These are phyloP conservation scores for Drechslera avenae DNA, from an alignment of 2,329 filamentous ascomycete genomes.

Conservation along the genomic window DNA sequence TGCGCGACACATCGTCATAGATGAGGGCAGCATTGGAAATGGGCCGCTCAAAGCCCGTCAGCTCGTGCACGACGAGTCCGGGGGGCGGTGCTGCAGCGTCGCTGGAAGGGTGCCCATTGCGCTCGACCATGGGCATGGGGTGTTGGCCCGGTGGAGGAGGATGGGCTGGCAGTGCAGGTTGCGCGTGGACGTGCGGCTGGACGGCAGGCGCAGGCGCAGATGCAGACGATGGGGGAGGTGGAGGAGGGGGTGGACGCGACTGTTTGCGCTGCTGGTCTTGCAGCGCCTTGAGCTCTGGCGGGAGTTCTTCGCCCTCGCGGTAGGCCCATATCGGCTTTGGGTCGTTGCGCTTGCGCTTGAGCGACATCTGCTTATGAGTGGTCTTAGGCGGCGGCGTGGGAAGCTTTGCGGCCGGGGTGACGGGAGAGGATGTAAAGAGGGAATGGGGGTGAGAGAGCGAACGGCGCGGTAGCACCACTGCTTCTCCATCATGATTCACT, in stretches of 20 bases:
- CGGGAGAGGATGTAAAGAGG: conserved; percentile 35
- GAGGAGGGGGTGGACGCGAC: conserved; percentile 22
- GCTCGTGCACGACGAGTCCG: conserved; percentile 16
- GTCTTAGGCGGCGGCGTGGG: conserved; percentile 29
- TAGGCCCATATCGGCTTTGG: conserved; percentile 47
- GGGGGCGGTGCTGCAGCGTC: conserved; percentile 16
- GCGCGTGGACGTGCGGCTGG: conserved; percentile 22
- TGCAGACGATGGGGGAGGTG: too few species aligned
- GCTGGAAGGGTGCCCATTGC: conserved; percentile 25
- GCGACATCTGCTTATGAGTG: conserved; percentile 33
- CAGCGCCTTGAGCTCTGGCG: conserved; percentile 31
- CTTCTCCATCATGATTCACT: conserved; percentile 41
- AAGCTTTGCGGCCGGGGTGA: conserved; percentile 36
- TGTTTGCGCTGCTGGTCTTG: conserved; percentile 32
- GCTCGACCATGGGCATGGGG: conserved; percentile 17
- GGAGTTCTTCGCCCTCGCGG: conserved; percentile 34
- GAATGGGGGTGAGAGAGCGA: conserved; percentile 38
- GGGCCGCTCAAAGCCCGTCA: conserved; percentile 57
- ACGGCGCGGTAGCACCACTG: conserved; percentile 38
- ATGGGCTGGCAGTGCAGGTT: conserved; percentile 21
- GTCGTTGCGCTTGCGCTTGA: conserved; percentile 45
- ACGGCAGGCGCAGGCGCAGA: conserved; percentile 13
- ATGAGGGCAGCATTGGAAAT: conserved; percentile 71
- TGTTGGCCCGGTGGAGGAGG: conserved; percentile 22
- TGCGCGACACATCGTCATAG: conserved; percentile 74